Evolutionary conservation across 345 rosid species (phyloP).

Genomic region (Sonneratia caseolaris): DNA sequence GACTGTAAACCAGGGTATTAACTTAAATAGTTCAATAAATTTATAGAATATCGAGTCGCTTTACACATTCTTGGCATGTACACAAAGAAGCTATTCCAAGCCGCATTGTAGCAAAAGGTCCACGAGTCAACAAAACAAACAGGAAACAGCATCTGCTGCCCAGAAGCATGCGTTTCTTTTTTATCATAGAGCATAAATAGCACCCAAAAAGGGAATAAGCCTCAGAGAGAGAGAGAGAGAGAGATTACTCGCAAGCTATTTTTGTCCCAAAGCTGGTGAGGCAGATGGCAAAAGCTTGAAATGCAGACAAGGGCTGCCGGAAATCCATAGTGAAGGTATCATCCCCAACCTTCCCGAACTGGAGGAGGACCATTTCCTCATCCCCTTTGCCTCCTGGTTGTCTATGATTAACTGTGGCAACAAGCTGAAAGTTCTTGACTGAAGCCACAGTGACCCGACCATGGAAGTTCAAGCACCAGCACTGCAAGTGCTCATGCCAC

Average conservation of each 20-base stretch:
- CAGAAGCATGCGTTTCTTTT: background rate
- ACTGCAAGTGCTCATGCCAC: constrained; percentile 93
- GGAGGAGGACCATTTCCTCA: constrained; percentile 75
- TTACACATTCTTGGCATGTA: background rate
- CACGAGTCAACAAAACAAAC: constrained; percentile 1
- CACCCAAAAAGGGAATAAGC: background rate
- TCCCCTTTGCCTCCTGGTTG: constrained; percentile 86
- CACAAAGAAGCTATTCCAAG: background rate
- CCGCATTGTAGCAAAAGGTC: background rate
- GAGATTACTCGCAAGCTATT: constrained; percentile 70
- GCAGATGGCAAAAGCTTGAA: constrained; percentile 88
- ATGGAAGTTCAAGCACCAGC: constrained; percentile 96
- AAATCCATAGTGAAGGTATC: constrained; percentile 91
- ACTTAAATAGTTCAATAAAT: background rate
- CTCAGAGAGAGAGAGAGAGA: background rate
- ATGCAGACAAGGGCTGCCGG: constrained; percentile 82
- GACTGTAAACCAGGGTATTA: background rate
- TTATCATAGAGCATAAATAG: background rate
- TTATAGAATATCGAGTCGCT: background rate
- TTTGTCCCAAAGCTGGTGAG: constrained; percentile 96
- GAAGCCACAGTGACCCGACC: constrained; percentile 94
- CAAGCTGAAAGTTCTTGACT: constrained; percentile 85
- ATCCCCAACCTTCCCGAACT: constrained; percentile 85
- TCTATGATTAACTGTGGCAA: constrained; percentile 63
- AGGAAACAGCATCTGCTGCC: background rate